Evolutionary conservation across 768 basidiomycete species (phyloP), one percentile per base, ranked within the genome.

Genomic region (Termitomyces titanicus): DNA sequence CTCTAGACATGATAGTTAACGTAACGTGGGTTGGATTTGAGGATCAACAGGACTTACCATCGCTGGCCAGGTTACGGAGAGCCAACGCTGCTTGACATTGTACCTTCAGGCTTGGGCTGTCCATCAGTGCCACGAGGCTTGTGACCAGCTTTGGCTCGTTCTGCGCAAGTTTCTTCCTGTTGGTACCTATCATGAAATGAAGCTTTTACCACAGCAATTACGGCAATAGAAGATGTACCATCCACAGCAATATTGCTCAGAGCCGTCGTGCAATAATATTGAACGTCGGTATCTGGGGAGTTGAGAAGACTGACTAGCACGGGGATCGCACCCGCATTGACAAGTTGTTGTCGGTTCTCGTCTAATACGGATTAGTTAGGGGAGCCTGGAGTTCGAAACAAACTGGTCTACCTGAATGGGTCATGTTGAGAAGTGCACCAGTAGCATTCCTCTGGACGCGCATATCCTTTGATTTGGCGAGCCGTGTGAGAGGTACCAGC

Each of bases 241-340:
- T 99, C 97, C 7, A 99, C 97, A 33, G 97, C 97, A 61, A 99
- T 99, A 66, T 99, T 99, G 69, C 92, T 94, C 63, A 99, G 73
- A 6, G 97, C 97, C 12, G 97, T 99, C 6, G 97, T 99, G 72
- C 97, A 99, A 69, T 99, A 99, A 67, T 99, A 99, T 70, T 99
- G 97, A 2, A 99, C 97, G 67, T 99, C 97, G n/a, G 97, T 99
- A 69, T 99, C 97, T 46, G 90, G 85, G 5, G 92, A 94, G 68
- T 95, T 97, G 59, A 99, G 78, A 33, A 99, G 79, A 65, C 88
- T 88, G 61, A 99, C 97, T 11, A 96, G 82, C 29, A 99, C 97
- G 15, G 97, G 97, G 56, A 99, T 98, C 20, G 97, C 97, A 4
- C 97, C 97, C 27, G 97, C 97, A 61, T 94, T 94, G 62, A 99